Percentiles rank a stretch among this genome's conserved stretches.
Conservation (phyloP, 2,329 filamentous ascomycete species). For the Cytospora chrysosperma region DNA sequence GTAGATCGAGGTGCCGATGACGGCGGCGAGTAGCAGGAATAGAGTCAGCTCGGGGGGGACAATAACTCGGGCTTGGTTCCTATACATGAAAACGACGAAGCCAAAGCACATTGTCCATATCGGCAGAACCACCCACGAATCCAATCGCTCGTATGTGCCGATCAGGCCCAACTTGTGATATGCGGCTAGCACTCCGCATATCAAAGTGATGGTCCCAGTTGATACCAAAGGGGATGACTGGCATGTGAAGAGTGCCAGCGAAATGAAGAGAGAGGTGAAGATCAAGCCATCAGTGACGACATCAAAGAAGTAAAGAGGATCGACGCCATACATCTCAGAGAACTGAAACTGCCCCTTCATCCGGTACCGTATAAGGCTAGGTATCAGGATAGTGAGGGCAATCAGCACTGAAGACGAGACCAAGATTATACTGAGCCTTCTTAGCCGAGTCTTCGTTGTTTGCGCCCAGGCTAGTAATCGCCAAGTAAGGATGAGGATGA, state of each 20-base stretch:
- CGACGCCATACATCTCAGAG: constrained; percentile 30
- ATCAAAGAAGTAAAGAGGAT: constrained; percentile 49
- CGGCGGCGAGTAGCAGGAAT: constrained; percentile 37
- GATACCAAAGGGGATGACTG: constrained; percentile 47
- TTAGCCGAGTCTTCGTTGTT: constrained; percentile 47
- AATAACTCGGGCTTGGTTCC: constrained; percentile 43
- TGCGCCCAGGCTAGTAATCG: constrained; percentile 51
- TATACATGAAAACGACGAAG: constrained; percentile 44
- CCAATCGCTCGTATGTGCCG: constrained; percentile 47
- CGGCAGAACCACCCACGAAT: constrained; percentile 37
- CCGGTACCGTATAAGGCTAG: constrained; percentile 35
- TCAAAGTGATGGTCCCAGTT: constrained; percentile 43
- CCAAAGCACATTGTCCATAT: constrained; percentile 42
- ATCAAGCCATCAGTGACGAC: constrained; percentile 48
- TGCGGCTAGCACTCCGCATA: constrained; percentile 40
- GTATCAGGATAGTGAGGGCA: constrained; percentile 37
- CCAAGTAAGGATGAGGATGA: constrained; percentile 50
- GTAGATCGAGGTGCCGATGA: constrained; percentile 40
- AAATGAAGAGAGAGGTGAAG: constrained; percentile 45
- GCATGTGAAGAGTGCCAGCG: constrained; percentile 46
- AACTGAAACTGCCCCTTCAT: constrained; percentile 9
- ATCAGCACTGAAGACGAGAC: constrained; percentile 40
- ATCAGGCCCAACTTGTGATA: constrained; percentile 37
- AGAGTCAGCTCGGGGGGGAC: constrained; percentile 43
- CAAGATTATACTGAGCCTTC: constrained; percentile 44